Conservation (phyloP, 164 flowering plant genomes). For the Dillenia turbinata region DNA sequence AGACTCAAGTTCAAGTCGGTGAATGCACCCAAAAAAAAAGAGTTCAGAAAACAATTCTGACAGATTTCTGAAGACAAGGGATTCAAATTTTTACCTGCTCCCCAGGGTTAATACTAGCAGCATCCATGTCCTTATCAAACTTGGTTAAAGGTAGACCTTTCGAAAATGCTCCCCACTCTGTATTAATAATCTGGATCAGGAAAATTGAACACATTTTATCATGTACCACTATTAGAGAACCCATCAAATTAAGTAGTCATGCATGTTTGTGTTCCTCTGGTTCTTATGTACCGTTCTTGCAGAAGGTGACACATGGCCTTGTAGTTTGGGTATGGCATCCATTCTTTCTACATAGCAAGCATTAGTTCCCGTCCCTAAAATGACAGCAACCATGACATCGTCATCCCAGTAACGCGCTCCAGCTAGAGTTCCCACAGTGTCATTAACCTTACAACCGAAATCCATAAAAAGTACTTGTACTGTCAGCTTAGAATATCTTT, state of each 20-base stretch:
- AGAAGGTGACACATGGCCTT: conserved; percentile 28
- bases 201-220: background rate
- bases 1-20: no score
- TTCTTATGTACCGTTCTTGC: conserved; percentile 52
- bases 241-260: background rate
- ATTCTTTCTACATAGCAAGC: conserved; percentile 77
- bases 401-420: conserved; percentile 84
- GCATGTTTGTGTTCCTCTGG: no score
- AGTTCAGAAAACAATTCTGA: no score
- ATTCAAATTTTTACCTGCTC: conserved; percentile 54
- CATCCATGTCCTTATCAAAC: conserved; percentile 79
- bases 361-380: conserved; percentile 96
- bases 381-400: conserved; percentile 83
- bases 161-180: conserved; percentile 92
- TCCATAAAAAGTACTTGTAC: no score
- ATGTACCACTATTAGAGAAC: background rate
- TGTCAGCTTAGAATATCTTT: no score
- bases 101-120: conserved; percentile 80
- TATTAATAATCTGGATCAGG: conserved; percentile 61
- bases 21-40: no score
- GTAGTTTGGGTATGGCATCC: conserved; percentile 64
- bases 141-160: conserved; percentile 69
- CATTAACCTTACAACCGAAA: conserved; percentile 60
- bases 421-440: conserved; percentile 87
- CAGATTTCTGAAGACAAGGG: no score